Base-by-base conservation (phyloP, 805 yeast genomes). In the Lipomyces mesembrius region DNA sequence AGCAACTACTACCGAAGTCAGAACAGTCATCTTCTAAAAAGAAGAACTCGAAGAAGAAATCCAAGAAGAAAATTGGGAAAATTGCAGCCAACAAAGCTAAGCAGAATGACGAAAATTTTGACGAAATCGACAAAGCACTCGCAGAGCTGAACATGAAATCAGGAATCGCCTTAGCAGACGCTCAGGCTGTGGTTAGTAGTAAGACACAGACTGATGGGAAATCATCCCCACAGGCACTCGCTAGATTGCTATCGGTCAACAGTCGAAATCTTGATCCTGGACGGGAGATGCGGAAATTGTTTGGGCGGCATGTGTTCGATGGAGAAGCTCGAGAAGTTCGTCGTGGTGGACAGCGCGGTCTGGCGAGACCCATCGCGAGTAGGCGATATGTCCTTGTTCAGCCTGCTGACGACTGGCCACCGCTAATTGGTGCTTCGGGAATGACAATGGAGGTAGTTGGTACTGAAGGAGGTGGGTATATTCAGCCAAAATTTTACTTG, bases 361-460 rank as follows among this genome's bases (percentile, higher is more conserved):
- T 52, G n/a, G 66, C 68, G 9, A 37, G 63, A 25, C 62, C 66
- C 2, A 34, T 64, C 12, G 52, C 35, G 34, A 67, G 67, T n/a
- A 43, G 65, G 39, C 46, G 68, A 29, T 61, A 61, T 52, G 67
- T 69, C 3, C 63, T 70, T 8, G 70, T 66, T 2, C 70, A 68
- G 52, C 72, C 71, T 8, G 66, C 59, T 34, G 71, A 70, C n/a
- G 70, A 65, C 57, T 70, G 73, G 73, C 73, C 72, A 20, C 68
- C 67, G 17, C n/a, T 65, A n/a, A 59, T 46, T 20, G 62, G 61
- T 9, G 60, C 65, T 3, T 63, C 59, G 6, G 65, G 69, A 7
- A 58, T 71, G 37, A 46, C 63, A 5, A 71, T 71, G 73, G 70
- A 66, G 32, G 43, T 70, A n/a, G 65, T 65, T 2, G 71, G 54